Evolutionary conservation across 1,284 basidiomycete species (phyloP).

Genomic region (Schizopora paradoxa): DNA sequence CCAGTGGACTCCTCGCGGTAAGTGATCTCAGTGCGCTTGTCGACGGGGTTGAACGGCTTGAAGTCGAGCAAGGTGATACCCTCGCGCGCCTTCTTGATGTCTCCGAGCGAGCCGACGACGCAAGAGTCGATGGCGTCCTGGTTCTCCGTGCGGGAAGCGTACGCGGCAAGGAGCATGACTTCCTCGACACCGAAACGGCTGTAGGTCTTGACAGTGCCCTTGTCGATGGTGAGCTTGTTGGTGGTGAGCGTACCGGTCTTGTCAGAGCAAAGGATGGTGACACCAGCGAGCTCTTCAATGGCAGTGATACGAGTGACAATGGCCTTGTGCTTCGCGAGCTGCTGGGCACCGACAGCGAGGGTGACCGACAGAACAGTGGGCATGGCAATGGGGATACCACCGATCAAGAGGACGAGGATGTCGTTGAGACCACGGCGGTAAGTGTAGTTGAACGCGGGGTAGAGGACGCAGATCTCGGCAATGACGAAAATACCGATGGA

Average conservation of each 20-base stretch:
- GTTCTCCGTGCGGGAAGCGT: constrained; percentile 97
- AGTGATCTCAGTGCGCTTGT: constrained; percentile 98
- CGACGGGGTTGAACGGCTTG: constrained; percentile 99
- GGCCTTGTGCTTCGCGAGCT: constrained; percentile 97
- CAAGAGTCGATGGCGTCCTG: constrained; percentile 95
- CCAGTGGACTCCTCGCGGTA: constrained; percentile 92
- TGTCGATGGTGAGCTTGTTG: constrained; percentile 98
- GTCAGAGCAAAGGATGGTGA: constrained; percentile 95
- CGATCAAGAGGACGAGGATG: constrained; percentile 95
- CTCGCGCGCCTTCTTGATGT: constrained; percentile 70
- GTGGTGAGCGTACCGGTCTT: constrained; percentile 97
- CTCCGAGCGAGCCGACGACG: constrained; percentile 78
- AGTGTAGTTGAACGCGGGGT: constrained; percentile 80
- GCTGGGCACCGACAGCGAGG: constrained; percentile 95
- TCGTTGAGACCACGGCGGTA: constrained; percentile 96
- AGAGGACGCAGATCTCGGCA: constrained; percentile 85
- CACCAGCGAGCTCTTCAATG: constrained; percentile 95
- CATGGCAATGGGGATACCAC: constrained; percentile 99
- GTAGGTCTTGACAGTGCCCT: constrained; percentile 88
- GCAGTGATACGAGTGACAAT: constrained; percentile 98
- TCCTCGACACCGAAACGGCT: constrained; percentile 85
- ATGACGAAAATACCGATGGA: constrained; percentile 91
- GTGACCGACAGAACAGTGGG: constrained; percentile 95
- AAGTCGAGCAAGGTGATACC: constrained; percentile 97
- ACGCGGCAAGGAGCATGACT: constrained; percentile 89